These are phyloP conservation scores for Myxozyma kluyveri DNA, from an alignment of 805 yeast species.

Conservation along the genomic window DNA sequence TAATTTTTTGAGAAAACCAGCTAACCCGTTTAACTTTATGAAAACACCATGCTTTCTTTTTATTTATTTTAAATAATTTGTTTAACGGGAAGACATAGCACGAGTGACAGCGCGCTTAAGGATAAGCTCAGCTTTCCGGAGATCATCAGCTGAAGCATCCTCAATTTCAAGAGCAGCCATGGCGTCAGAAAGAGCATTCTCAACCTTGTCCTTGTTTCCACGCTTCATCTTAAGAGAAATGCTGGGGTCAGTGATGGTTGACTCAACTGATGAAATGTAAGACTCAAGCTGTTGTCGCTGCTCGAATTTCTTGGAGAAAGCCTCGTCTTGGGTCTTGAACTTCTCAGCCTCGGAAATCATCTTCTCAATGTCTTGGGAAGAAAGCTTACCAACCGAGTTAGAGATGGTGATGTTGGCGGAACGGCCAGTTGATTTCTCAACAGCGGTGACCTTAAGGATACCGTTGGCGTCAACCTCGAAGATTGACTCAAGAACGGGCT, in stretches of 20 bases:
- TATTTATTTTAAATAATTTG: too few relatives aligned
- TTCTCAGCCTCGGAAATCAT: constrained; percentile 98
- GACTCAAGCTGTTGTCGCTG: constrained; percentile 99
- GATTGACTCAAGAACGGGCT: constrained; percentile 98
- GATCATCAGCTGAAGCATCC: constrained; percentile 94
- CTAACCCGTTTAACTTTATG: too few relatives aligned
- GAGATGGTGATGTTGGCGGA: constrained; percentile 98
- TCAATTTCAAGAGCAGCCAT: constrained; percentile 95
- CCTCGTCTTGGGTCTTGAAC: constrained; percentile 98
- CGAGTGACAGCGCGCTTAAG: constrained; percentile 88
- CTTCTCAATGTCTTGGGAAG: constrained; percentile 95
- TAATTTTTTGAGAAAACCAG: too few relatives aligned
- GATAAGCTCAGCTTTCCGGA: constrained; percentile 98
- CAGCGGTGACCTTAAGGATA: constrained; percentile 98
- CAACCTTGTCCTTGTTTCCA: constrained; percentile 95
- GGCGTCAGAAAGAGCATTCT: constrained; percentile 97
- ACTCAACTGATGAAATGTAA: constrained; percentile 92
- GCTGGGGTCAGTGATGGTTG: constrained; percentile 97
- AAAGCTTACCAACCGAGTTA: constrained; percentile 97
- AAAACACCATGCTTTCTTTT: too few relatives aligned
- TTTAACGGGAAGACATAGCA: constrained; percentile 28
- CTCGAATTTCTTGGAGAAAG: constrained; percentile 99
- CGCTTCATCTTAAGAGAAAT: constrained; percentile 96
- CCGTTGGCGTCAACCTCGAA: constrained; percentile 99
- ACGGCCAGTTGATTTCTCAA: constrained; percentile 98